Conservation (phyloP, 148 eudicot species). For the Vaccinium vitisidaea region DNA sequence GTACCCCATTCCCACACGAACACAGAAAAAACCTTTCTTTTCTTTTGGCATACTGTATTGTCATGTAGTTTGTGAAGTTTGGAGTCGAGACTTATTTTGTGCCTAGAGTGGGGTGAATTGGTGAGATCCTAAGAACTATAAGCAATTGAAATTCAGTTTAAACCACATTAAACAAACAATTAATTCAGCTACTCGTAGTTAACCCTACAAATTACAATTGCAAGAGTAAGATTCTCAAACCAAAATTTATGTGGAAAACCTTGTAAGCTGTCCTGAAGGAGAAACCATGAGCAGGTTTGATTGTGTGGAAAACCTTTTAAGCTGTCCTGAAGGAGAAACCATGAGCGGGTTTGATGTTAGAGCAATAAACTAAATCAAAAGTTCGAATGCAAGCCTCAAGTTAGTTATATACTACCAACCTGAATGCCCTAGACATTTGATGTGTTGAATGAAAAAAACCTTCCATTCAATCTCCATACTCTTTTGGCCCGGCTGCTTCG, state of each 20-base stretch:
- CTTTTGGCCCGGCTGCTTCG: neutral
- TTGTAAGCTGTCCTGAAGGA: neutral
- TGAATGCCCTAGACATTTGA: neutral
- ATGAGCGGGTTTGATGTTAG: neutral
- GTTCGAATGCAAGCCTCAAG: constrained; percentile 1
- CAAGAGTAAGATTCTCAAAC: neutral
- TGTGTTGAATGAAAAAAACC: neutral
- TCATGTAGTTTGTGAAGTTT: neutral
- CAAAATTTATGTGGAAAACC: neutral
- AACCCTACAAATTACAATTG: neutral
- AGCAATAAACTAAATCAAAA: neutral
- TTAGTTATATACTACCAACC: neutral
- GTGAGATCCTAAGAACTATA: neutral
- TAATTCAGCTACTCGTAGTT: neutral
- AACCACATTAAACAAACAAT: neutral
- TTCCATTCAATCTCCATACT: neutral
- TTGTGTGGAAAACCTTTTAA: neutral
- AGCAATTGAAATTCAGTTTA: neutral
- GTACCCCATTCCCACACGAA: neutral
- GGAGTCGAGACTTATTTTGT: neutral
- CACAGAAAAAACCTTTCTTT: neutral
- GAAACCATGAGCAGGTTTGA: neutral
- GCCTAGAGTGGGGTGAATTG: neutral
- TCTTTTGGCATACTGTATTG: neutral
- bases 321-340: neutral